Percentiles rank a stretch among this genome's conserved stretches.
Conservation (phyloP, 805 yeast genomes). For the Saccharomycopsis sp. region DNA sequence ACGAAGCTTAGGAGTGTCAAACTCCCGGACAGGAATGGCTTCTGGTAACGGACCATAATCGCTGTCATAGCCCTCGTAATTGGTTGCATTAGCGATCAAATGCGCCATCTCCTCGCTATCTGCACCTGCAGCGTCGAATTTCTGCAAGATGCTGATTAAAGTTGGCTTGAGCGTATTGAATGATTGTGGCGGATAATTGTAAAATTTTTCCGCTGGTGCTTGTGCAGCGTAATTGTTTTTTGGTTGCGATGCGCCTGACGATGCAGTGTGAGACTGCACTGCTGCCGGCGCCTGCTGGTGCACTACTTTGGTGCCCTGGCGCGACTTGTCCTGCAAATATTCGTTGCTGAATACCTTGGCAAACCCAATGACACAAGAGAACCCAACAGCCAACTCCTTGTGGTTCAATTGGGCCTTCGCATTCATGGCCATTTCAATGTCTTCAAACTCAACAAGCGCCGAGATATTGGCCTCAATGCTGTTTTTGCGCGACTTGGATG, state of each 20-base stretch:
- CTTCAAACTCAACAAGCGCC: constrained; percentile 67
- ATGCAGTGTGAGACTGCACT: constrained; percentile 25
- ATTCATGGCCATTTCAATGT: constrained; percentile 67
- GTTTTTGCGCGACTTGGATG: constrained; percentile 27
- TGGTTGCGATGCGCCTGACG: constrained; percentile 29
- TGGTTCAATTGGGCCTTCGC: constrained; percentile 77
- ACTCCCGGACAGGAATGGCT: constrained; percentile 58
- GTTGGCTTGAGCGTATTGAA: background rate
- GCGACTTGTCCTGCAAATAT: constrained; percentile 8
- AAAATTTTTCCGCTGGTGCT: constrained; percentile 21
- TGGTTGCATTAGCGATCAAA: constrained; percentile 28
- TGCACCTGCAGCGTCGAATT: background rate
- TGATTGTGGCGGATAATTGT: background rate
- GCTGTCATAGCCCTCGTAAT: constrained; percentile 42
- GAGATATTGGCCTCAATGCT: constrained; percentile 29
- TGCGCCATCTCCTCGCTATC: background rate
- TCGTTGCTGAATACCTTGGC: constrained; percentile 50
- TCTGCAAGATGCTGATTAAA: background rate
- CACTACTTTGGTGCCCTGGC: constrained; percentile 15
- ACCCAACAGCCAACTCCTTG: constrained; percentile 75
- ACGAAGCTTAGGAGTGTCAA: constrained; percentile 82
- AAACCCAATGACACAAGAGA: constrained; percentile 71
- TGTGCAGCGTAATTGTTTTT: constrained; percentile 26
- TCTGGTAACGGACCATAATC: constrained; percentile 75
- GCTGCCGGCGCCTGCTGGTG: constrained; percentile 29